Evolutionary conservation across 225 moss, liverwort and hornwort species (phyloP), one percentile per base, ranked within the genome.

Genomic region (Bryoerythrophyllum caledonicum): DNA sequence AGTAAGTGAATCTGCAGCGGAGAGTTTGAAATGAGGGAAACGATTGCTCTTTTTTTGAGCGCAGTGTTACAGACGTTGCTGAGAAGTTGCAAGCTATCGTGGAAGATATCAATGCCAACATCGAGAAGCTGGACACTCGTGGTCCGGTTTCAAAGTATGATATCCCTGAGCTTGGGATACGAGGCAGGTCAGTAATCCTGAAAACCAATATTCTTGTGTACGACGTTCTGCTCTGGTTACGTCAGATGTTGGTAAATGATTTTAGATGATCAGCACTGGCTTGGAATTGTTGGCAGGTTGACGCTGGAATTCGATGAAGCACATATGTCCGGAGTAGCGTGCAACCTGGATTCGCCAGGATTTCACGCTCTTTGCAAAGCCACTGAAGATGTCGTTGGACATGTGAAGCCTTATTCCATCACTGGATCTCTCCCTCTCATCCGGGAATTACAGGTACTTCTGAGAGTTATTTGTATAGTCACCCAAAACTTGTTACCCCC

Each of bases 391-490:
- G 67, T 91, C 35, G 77, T 93, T 53, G 93, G 91, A 58, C 62
- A 72, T 80, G 89, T 91, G 65, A 88, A 91, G 70, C 93, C 93
- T 20, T 93, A 90, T 80, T 93, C 93, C 34, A 91, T 93, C 23
- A 93, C 93, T 11, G 91, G 93, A 35, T 88, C 91, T 51, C 89
- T 93, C 43, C 93, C 93, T 64, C 82, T 88, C 24, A 90, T 93
- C 35, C 82, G 79, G 0, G 91, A 93, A 58, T 76, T 93, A 75
- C 89, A 92, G 86, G 92, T 90, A 73, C 28, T 59, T 49, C 7
- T 63, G 46, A 46, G 46, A 15, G 38, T 38, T 38, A 38, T 10
- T 38, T 8, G 9, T 38, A 9, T 8, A 38, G 46, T 16, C 46
- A 46, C 46, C 5, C 46, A 46, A 16, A 46, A 16, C 16, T 16